Conservation (phyloP, 176 grass and related monocot species). For the Canna indica region DNA sequence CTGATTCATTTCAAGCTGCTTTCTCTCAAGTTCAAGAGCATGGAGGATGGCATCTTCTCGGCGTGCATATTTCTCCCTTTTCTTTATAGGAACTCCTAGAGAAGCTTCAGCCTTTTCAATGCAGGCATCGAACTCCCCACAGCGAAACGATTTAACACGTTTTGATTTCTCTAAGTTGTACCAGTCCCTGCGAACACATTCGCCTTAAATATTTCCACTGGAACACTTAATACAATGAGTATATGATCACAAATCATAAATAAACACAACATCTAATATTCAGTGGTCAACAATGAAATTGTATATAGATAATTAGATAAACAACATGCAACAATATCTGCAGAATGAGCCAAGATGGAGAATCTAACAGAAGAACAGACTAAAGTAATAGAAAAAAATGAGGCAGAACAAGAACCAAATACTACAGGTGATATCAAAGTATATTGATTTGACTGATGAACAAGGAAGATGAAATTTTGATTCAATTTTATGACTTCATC, state of each 20-base stretch:
- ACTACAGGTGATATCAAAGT: background rate
- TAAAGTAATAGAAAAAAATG: background rate
- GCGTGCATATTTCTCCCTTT: constrained; percentile 97
- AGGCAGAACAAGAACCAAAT: background rate
- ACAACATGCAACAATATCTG: background rate
- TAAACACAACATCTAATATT: background rate
- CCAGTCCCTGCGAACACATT: constrained; percentile 67
- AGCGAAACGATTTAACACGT: constrained; percentile 92
- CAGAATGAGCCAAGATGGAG: background rate
- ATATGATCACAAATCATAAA: background rate
- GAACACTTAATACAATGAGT: constrained; percentile 17
- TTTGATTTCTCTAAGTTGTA: constrained; percentile 99
- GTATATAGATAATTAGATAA: background rate
- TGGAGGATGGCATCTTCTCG: constrained; percentile 98
- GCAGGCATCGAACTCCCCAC: constrained; percentile 98
- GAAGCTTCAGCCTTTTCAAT: constrained; percentile 94
- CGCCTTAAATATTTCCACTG: constrained; percentile 6
- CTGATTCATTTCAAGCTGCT: constrained; percentile 49
- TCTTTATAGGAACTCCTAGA: constrained; percentile 82
- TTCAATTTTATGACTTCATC: background rate
- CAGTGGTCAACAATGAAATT: background rate
- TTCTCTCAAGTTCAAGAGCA: constrained; percentile 90
- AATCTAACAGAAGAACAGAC: background rate
- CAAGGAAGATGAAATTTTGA: background rate
- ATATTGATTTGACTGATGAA: background rate